phyloP scores from a whole-genome alignment of 768 basidiomycete genomes.

The Lactarius tabidus region DNA sequence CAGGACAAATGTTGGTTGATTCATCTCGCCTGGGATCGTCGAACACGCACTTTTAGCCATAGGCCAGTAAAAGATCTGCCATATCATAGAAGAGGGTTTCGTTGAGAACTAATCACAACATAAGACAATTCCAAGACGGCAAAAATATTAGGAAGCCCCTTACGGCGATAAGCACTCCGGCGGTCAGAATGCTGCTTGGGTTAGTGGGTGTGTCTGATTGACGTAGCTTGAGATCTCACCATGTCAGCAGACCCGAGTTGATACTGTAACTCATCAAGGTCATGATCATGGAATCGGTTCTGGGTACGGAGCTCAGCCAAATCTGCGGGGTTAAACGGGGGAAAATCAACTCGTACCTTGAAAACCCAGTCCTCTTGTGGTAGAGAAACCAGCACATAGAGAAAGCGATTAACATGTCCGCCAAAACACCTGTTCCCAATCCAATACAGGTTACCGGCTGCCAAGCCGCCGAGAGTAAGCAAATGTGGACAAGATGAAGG shows the following conservation, averaged over 20 bases:
- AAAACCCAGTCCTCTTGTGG: constrained; percentile 43
- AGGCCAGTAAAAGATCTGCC: constrained; percentile 50
- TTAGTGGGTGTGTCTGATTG: neutral
- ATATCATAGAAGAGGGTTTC: constrained; percentile 46
- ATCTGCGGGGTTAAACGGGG: neutral
- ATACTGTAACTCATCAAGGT: constrained; percentile 31
- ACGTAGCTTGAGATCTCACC: constrained; percentile 17
- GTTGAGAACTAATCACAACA: constrained; percentile 20
- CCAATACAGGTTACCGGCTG: constrained; percentile 51
- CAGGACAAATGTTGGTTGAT: neutral
- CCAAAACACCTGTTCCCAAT: constrained; percentile 44
- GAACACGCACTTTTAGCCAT: constrained; percentile 46
- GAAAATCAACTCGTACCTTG: constrained; percentile 33
- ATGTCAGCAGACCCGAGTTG: constrained; percentile 30
- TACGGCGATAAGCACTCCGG: constrained; percentile 24
- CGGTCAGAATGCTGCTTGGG: constrained; percentile 25
- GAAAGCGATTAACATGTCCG: constrained; percentile 48
- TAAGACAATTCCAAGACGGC: neutral
- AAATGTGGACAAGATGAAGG: neutral
- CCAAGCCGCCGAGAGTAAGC: neutral
- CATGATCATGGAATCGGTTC: constrained; percentile 30
- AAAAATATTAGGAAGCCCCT: neutral
- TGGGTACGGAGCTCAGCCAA: constrained; percentile 5
- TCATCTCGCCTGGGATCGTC: neutral
- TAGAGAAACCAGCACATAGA: constrained; percentile 47